Evolutionary conservation across 2,329 filamentous ascomycete species (phyloP).

Genomic region (Pseudocercospora musae): DNA sequence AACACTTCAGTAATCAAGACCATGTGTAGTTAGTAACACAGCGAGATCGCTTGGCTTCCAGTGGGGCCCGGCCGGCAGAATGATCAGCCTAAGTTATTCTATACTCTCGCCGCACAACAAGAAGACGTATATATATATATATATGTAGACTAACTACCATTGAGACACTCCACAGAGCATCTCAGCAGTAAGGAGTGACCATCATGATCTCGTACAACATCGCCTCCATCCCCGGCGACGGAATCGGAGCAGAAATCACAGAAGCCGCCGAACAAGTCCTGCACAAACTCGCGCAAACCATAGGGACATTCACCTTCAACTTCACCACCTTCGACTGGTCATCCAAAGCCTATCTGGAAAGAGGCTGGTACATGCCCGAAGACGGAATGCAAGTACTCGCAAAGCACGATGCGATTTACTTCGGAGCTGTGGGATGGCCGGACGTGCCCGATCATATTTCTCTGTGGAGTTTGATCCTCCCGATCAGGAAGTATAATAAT

Average conservation of each 20-base stretch:
- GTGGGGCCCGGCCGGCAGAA: neutral
- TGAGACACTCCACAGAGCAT: no score
- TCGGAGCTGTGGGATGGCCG: slow-evolving; percentile 60
- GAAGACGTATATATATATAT: no score
- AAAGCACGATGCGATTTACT: slow-evolving; percentile 55
- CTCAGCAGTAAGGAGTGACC: no score
- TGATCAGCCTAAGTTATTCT: slow-evolving; percentile 7
- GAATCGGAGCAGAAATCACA: slow-evolving; percentile 63
- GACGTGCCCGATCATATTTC: slow-evolving; percentile 63
- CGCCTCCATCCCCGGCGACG: slow-evolving; percentile 56
- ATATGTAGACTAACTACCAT: neutral
- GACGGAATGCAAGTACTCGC: slow-evolving; percentile 51
- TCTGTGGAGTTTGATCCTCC: slow-evolving; percentile 64
- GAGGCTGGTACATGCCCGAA: slow-evolving; percentile 53
- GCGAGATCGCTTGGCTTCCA: neutral
- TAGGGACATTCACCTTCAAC: slow-evolving; percentile 48
- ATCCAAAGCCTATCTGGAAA: slow-evolving; percentile 48
- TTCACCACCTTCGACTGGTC: slow-evolving; percentile 53
- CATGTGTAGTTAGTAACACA: neutral
- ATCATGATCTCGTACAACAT: slow-evolving; percentile 17
- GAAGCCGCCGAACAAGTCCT: slow-evolving; percentile 52
- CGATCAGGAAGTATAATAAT: slow-evolving; percentile 64
- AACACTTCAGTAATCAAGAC: neutral
- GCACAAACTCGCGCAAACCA: slow-evolving; percentile 43
- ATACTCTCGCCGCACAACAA: neutral